A percentile compares a stretch with the other conserved stretches of the same genome.
Conservation (phyloP, 441 rosid species). For the Francoa sonchifolia region DNA sequence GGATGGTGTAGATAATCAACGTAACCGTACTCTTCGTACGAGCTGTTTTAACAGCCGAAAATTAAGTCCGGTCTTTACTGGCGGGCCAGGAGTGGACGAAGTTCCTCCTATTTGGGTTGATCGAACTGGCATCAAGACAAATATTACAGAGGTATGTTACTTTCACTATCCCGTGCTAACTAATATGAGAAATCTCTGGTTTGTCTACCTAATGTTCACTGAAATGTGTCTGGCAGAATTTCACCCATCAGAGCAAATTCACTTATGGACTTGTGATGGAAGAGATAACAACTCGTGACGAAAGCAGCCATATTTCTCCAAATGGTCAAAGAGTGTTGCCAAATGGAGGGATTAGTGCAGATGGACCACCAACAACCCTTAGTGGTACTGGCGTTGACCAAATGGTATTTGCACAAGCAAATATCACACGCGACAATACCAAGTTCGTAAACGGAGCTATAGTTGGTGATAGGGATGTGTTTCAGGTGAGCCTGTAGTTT, state of each 20-base stretch:
- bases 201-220: constrained; percentile 9
- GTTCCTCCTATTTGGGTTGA: constrained; percentile 99
- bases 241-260: constrained; percentile 92
- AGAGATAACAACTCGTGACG: constrained; percentile 94
- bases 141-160: constrained; percentile 80
- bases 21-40: constrained; percentile 68
- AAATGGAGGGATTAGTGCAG: constrained; percentile 94
- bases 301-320: constrained; percentile 79
- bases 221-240: constrained; percentile 45
- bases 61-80: constrained; percentile 93
- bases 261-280: constrained; percentile 97
- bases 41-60: constrained; percentile 94
- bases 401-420: constrained; percentile 81
- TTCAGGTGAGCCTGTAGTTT: constrained; percentile 48
- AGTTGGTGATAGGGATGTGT: constrained; percentile 86
- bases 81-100: constrained; percentile 94
- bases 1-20: constrained; percentile 72
- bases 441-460: constrained; percentile 83
- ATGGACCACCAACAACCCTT: constrained; percentile 97
- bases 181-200: too few relatives aligned
- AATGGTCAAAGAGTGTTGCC: constrained; percentile 85
- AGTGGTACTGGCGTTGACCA: constrained; percentile 94
- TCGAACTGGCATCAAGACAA: constrained; percentile 83
- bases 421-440: constrained; percentile 91
- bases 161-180: too few relatives aligned